These are phyloP conservation scores for Centrapalus pauciflorus DNA, from an alignment of 129 eudicot species.

Conservation along the genomic window DNA sequence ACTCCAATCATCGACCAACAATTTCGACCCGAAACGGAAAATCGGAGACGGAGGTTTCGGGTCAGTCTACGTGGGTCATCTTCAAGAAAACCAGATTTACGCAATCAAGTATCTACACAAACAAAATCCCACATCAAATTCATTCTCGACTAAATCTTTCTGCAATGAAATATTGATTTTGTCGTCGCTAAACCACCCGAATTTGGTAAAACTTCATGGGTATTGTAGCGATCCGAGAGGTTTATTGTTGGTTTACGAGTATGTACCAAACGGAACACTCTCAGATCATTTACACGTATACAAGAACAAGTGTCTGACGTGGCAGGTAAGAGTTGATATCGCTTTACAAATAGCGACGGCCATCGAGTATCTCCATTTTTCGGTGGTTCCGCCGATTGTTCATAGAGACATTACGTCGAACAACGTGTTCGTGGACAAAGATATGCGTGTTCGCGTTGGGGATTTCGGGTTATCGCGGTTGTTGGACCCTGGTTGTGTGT, in stretches of 20 bases:
- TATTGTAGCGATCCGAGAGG: slow-evolving; percentile 93
- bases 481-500: slow-evolving; percentile 63
- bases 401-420: slow-evolving; percentile 86
- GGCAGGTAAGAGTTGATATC: slow-evolving; percentile 63
- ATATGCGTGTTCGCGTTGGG: slow-evolving; percentile 78
- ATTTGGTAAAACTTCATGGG: slow-evolving; percentile 78
- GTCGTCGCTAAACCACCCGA: slow-evolving; percentile 73
- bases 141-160: slow-evolving; percentile 58
- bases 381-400: slow-evolving; percentile 69
- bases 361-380: slow-evolving; percentile 71
- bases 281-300: slow-evolving; percentile 67
- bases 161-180: slow-evolving; percentile 81
- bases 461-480: slow-evolving; percentile 88
- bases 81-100: slow-evolving; percentile 46
- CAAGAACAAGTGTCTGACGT: slow-evolving; percentile 38
- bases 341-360: slow-evolving; percentile 77
- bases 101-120: slow-evolving; percentile 82
- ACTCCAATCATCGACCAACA: slow-evolving; percentile 63
- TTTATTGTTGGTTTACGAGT: slow-evolving; percentile 65
- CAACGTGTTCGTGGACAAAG: slow-evolving; percentile 70
- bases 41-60: slow-evolving; percentile 97
- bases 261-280: slow-evolving; percentile 75
- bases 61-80: slow-evolving; percentile 66
- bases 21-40: slow-evolving; percentile 65
- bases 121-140: slow-evolving; percentile 44